Base-by-base conservation (phyloP, 257 asterid species). In the Fraxinus pennsylvanica region DNA sequence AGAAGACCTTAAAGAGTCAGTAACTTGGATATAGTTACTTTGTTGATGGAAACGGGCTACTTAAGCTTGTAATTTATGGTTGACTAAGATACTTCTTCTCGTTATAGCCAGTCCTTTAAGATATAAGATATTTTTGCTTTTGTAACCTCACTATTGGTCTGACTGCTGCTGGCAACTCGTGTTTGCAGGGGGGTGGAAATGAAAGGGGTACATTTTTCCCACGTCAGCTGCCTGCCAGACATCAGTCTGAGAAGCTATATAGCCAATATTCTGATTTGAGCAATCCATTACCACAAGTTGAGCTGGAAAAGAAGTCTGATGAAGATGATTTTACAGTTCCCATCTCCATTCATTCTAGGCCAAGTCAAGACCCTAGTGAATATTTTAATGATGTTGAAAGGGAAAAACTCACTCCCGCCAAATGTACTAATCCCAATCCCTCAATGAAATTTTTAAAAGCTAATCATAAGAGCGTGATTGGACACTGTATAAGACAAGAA, bases 271-370 rank as follows among this genome's bases (percentile, higher is more conserved):
- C 86, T 25, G 83, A 85, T 80, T 68, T 84, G 68, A 81, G 78
- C 79, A 38, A 82, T 47, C 86, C 88, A 29, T 52, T 43, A 73
- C 43, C 80, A 69, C 87, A 84, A 72, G 80, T 27, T 25, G 85
- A 85, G 82, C 86, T 73, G 79, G 81, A 81, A 78, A 88, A 83
- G 85, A 87, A 76, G 29, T 76, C 43, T 17, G 90, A 89, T 50
- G 94, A 88, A 67, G 92, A 92, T 83, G 97, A 94, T 75, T 91
- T 86, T 73, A 86, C 84, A 76, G 96, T 94, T 82, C 97, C 97
- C 32, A 83, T 87, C 59, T 87, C 91, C 76, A 47, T 79, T 71
- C 85, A 85, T 41, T 81, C 88, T 22, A 79, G 61, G 76, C 77
- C 68, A 68, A 86, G 65, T 80, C 91, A 70, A 72, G 90, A 88